A percentile compares a stretch with the other conserved stretches of the same genome.
phyloP scores from a whole-genome alignment of 2,329 filamentous ascomycete species.

The Diaporthe caulivora region DNA sequence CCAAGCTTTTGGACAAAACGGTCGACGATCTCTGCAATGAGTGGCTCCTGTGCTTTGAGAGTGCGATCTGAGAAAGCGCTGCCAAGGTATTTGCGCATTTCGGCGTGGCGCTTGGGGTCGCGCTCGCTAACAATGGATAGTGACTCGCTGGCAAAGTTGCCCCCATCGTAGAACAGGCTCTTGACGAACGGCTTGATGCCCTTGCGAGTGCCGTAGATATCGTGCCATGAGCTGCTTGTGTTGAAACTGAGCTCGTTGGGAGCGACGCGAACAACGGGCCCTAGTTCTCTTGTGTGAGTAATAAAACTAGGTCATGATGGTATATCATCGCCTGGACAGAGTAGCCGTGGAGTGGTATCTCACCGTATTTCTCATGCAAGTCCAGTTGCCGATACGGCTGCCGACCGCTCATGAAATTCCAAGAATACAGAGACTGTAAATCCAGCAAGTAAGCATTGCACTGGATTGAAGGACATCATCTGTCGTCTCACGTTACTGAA shows the following conservation, averaged over 20 bases:
- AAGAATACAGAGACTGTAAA: neutral
- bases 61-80: conserved; percentile 45
- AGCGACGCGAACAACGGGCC: conserved; percentile 1
- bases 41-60: conserved; percentile 45
- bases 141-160: conserved; percentile 41
- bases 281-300: neutral
- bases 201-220: conserved; percentile 41
- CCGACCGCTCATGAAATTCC: neutral
- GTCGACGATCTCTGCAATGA: conserved; percentile 42
- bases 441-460: neutral
- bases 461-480: neutral
- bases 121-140: conserved; percentile 44
- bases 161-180: conserved; percentile 44
- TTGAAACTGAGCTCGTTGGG: conserved; percentile 15
- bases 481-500: neutral
- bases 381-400: neutral
- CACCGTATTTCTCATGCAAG: neutral
- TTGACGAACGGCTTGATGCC: conserved; percentile 43
- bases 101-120: conserved; percentile 40
- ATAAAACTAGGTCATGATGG: neutral
- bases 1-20: conserved; percentile 39
- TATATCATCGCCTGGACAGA: neutral
- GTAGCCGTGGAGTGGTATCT: neutral
- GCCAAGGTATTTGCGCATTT: conserved; percentile 43
- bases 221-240: neutral